phyloP scores from a whole-genome alignment of 2,329 filamentous ascomycete species.

The Aspergillus pseudoglaucus region DNA sequence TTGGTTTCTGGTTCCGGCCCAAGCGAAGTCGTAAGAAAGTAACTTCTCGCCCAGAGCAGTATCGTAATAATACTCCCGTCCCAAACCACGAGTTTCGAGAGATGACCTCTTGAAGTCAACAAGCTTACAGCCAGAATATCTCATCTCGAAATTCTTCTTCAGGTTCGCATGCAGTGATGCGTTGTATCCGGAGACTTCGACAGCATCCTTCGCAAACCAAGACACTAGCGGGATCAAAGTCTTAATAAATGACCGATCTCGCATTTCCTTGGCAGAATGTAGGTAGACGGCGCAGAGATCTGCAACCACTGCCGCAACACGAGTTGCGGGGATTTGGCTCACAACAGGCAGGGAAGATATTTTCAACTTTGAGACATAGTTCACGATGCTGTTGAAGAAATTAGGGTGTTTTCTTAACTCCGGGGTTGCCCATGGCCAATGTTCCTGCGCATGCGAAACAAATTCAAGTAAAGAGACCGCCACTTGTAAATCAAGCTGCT shows the following conservation, averaged over 20 bases:
- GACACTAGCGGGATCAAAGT: conserved; percentile 67
- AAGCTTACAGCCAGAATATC: conserved; percentile 68
- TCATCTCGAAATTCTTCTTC: conserved; percentile 71
- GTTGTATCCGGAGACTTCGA: conserved; percentile 77
- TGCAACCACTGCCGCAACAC: conserved; percentile 73
- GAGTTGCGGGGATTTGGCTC: conserved; percentile 53
- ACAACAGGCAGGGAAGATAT: conserved; percentile 44
- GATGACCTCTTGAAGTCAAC: conserved; percentile 72
- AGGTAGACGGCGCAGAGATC: conserved; percentile 88
- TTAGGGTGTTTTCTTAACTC: conserved; percentile 65
- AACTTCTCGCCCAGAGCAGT: conserved; percentile 67
- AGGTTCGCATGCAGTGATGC: conserved; percentile 79
- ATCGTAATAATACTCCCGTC: conserved; percentile 78
- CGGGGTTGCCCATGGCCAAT: conserved; percentile 91
- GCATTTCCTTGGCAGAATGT: conserved; percentile 73
- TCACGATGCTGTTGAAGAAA: conserved; percentile 66
- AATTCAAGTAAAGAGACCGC: conserved; percentile 77
- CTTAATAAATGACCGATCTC: conserved; percentile 61
- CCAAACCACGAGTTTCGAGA: conserved; percentile 60
- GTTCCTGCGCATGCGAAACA: conserved; percentile 79
- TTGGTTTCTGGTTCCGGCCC: conserved; percentile 60
- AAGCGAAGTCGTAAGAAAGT: conserved; percentile 69
- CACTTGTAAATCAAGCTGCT: conserved; percentile 57
- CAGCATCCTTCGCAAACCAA: conserved; percentile 73
- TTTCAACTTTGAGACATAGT: conserved; percentile 59